Evolutionary conservation across 192 early-diverging fungal genomes (phyloP), one percentile per base, ranked within the genome.

Genomic region (Coemansia sp.): DNA sequence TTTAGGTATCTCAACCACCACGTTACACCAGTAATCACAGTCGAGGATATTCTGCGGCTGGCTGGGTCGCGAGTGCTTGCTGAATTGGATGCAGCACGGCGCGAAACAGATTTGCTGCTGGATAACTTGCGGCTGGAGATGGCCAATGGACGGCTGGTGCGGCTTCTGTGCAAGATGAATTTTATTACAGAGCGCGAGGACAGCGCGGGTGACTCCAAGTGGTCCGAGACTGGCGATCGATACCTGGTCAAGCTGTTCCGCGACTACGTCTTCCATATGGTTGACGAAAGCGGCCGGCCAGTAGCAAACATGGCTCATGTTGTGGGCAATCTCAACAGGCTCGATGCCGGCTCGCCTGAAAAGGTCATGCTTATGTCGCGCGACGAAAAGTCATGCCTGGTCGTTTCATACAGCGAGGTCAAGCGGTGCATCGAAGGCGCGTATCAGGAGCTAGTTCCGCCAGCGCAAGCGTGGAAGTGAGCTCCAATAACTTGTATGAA

Each of bases 251-350:
- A 97, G 79, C 83, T 99, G 17, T 99, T 99, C 72, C 85, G 97
- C 51, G 97, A 99, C 76, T 97, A 95, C 64, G 91, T 98, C 21
- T 99, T 99, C 71, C 97, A 98, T 73, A 91, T 94, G 69, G 94
- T 97, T 12, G 88, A 95, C 67, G 88, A 90, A 37, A 79, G 85
- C 41, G 93, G 94, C 7, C 81, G 84, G 41, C 92, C 96, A 9
- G 85, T 94, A 12, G 71, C 95, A 10, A 94, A 96, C 68, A 88
- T 98, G 79, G 89, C 89, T 3, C 97, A 99, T 84, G 91, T 97
- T 11, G 47, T 99, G 24, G 87, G 90, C 15, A 94, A 93, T 70
- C 83, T 99, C 54, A 99, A 98, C 82, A 97, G 95, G 90, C 79
- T 99, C 69, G 97, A 99, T 74, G 90, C 92, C 3, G 96, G 95